Conservation (phyloP, 2,329 filamentous ascomycete genomes). For the Penicillium brevicompactum region DNA sequence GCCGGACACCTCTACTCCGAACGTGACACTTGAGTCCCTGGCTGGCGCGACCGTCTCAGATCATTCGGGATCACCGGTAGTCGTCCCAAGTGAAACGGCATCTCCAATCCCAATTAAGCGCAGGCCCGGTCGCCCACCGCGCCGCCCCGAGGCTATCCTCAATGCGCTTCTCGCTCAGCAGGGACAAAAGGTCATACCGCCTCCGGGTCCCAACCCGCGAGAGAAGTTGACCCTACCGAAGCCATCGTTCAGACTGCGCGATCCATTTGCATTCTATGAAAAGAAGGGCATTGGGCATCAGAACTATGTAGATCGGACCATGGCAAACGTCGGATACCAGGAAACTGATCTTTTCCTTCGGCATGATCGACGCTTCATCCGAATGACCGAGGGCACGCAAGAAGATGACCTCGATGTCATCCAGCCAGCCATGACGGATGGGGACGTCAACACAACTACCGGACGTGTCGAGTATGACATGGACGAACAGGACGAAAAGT, state of each 20-base stretch:
- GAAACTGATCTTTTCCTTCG: slow-evolving; percentile 87
- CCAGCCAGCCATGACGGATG: slow-evolving; percentile 59
- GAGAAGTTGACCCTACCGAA: slow-evolving; percentile 53
- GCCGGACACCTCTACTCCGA: slow-evolving; percentile 55
- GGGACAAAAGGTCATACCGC: slow-evolving; percentile 53
- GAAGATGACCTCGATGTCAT: slow-evolving; percentile 65
- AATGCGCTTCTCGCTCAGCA: slow-evolving; percentile 62
- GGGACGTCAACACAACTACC: slow-evolving; percentile 60
- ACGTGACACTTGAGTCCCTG: slow-evolving; percentile 34
- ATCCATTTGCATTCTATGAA: slow-evolving; percentile 60
- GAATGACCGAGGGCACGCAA: slow-evolving; percentile 62
- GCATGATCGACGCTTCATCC: slow-evolving; percentile 70
- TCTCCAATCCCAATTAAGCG: slow-evolving; percentile 54
- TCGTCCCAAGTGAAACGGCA: slow-evolving; percentile 38
- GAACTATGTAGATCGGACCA: slow-evolving; percentile 91
- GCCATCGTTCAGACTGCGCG: slow-evolving; percentile 49
- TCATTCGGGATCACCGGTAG: slow-evolving; percentile 46
- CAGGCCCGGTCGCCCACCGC: slow-evolving; percentile 66
- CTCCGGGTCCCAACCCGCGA: slow-evolving; percentile 52
- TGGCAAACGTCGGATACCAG: slow-evolving; percentile 95
- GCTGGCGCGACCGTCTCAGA: slow-evolving; percentile 27
- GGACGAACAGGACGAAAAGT: slow-evolving; percentile 98
- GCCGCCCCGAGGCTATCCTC: slow-evolving; percentile 63
- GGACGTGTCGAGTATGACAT: slow-evolving; percentile 97
- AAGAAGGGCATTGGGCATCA: slow-evolving; percentile 82